phyloP scores from a whole-genome alignment of 805 yeast species.

The Starmera caribaea region DNA sequence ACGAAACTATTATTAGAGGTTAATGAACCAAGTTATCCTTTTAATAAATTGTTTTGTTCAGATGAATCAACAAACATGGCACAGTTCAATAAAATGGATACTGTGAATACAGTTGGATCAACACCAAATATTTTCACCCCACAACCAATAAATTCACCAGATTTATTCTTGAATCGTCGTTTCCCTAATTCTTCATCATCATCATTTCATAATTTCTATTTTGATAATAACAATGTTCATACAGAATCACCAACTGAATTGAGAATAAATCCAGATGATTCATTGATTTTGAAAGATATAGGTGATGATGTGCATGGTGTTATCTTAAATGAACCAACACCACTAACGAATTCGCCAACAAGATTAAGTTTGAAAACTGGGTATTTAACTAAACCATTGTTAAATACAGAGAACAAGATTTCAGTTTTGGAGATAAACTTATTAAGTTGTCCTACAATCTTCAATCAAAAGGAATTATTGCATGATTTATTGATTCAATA shows the following conservation, averaged over 20 bases:
- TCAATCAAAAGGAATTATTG: constrained; percentile 46
- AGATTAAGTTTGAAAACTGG: constrained; percentile 67
- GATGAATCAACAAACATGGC: constrained; percentile 10
- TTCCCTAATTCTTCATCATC: too few relatives aligned
- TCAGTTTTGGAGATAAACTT: constrained; percentile 52
- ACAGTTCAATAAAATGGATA: constrained; percentile 6
- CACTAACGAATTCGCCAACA: constrained; percentile 61
- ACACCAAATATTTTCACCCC: constrained; percentile 20
- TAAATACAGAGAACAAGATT: constrained; percentile 18
- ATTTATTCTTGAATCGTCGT: constrained; percentile 6
- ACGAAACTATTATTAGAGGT: constrained; percentile 35
- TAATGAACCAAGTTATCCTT: constrained; percentile 22
- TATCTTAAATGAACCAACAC: constrained; percentile 49
- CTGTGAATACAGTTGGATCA: constrained; percentile 17
- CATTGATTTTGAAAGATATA: constrained; percentile 34
- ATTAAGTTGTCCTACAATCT: constrained; percentile 63
- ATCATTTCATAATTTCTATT: too few relatives aligned
- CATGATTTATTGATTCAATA: constrained; percentile 49
- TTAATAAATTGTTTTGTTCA: constrained; percentile 23
- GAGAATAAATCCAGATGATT: constrained; percentile 8
- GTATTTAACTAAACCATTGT: constrained; percentile 39
- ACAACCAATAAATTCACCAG: constrained; percentile 18
- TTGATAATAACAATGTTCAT: constrained; percentile 3
- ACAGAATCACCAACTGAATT: constrained; percentile 13
- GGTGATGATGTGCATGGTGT: constrained; percentile 45